Percentiles rank a stretch among this genome's conserved stretches.
Evolutionary conservation across 768 basidiomycete species (phyloP).

Genomic region (Coprinopsis strossmayeri): DNA sequence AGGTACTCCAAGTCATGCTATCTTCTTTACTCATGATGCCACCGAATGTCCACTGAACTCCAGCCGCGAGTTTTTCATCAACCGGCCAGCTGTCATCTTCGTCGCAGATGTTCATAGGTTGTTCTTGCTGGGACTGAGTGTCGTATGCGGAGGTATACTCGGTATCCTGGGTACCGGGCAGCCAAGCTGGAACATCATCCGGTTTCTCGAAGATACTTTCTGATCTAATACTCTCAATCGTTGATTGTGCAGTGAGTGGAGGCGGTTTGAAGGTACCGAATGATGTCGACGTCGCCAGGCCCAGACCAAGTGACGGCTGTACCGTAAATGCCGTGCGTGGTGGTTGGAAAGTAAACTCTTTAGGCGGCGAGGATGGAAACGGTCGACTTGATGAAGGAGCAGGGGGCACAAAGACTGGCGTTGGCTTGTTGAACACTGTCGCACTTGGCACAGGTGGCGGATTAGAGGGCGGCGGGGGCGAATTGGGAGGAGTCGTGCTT

Average conservation of each 20-base stretch:
- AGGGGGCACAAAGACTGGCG: slow-evolving; percentile 47
- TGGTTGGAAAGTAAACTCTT: slow-evolving; percentile 18
- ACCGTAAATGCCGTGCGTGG: slow-evolving; percentile 30
- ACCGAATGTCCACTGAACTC: slow-evolving; percentile 58
- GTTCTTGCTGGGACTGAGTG: slow-evolving; percentile 28
- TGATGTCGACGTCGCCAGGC: slow-evolving; percentile 28
- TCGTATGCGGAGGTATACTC: slow-evolving; percentile 34
- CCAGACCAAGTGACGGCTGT: slow-evolving; percentile 40
- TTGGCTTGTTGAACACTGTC: slow-evolving; percentile 56
- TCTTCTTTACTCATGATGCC: slow-evolving; percentile 47
- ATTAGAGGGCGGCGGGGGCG: slow-evolving; percentile 32
- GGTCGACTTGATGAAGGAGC: slow-evolving; percentile 16
- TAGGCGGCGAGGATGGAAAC: slow-evolving; percentile 15
- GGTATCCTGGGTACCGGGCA: slow-evolving; percentile 55
- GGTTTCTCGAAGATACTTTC: slow-evolving; percentile 45
- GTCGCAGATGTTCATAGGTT: slow-evolving; percentile 28
- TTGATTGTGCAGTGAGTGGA: slow-evolving; percentile 45
- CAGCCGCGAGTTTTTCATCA: slow-evolving; percentile 53
- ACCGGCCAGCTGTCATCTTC: slow-evolving; percentile 76
- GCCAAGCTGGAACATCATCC: slow-evolving; percentile 44
- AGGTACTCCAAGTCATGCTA: slow-evolving; percentile 71
- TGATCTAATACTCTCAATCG: slow-evolving; percentile 42
- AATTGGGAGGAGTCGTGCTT: slow-evolving; percentile 53
- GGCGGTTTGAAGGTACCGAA: slow-evolving; percentile 21
- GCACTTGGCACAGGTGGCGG: slow-evolving; percentile 34